phyloP scores from a whole-genome alignment of 2,329 filamentous ascomycete species.

The Claviceps sp. region DNA sequence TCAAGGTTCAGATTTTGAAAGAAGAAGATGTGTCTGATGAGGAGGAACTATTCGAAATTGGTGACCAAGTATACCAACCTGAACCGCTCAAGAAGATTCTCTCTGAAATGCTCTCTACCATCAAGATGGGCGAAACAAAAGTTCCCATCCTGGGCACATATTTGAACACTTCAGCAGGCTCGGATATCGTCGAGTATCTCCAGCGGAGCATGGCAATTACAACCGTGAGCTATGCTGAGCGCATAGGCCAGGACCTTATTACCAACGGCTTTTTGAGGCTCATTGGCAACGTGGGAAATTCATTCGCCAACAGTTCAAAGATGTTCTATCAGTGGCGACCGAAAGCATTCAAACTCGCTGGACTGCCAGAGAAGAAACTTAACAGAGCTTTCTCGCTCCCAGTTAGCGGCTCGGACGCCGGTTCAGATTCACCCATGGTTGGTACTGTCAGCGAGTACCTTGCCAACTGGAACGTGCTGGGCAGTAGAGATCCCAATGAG shows the following conservation, averaged over 20 bases:
- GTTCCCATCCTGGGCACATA: slow-evolving; percentile 93
- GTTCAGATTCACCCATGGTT: slow-evolving; percentile 61
- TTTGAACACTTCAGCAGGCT: slow-evolving; percentile 77
- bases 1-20: slow-evolving; percentile 66
- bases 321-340: slow-evolving; percentile 97
- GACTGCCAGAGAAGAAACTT: slow-evolving; percentile 80
- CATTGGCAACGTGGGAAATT: slow-evolving; percentile 86
- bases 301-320: slow-evolving; percentile 92
- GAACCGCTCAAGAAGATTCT: slow-evolving; percentile 89
- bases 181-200: slow-evolving; percentile 91
- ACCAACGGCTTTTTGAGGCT: slow-evolving; percentile 75
- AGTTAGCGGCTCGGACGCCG: slow-evolving; percentile 38
- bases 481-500: slow-evolving; percentile 80
- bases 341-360: slow-evolving; percentile 77
- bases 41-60: slow-evolving; percentile 77
- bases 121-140: slow-evolving; percentile 82
- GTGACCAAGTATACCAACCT: slow-evolving; percentile 71
- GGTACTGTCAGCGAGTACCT: slow-evolving; percentile 81
- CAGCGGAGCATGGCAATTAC: slow-evolving; percentile 76
- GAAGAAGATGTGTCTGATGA: slow-evolving; percentile 49
- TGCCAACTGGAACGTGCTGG: slow-evolving; percentile 77
- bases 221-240: slow-evolving; percentile 81
- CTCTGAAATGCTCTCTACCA: slow-evolving; percentile 69
- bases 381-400: slow-evolving; percentile 63
- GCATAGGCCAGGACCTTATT: slow-evolving; percentile 87